Evolutionary conservation across 495 filamentous ascomycete genomes (phyloP).

Genomic region (Neurospora sp.): DNA sequence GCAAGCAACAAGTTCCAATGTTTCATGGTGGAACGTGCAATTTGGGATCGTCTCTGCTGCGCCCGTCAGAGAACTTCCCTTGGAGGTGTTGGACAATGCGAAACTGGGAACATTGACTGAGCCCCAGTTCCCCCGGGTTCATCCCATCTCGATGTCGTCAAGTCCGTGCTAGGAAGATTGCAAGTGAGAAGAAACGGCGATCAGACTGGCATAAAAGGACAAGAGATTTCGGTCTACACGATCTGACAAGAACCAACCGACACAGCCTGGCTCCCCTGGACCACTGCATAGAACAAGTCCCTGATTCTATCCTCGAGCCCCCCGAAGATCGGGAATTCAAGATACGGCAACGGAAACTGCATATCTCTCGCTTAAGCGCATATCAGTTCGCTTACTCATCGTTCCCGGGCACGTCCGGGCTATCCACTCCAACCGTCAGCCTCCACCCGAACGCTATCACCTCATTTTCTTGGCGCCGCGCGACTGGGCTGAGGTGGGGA

Average conservation of each 20-base stretch:
- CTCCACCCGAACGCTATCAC: background rate
- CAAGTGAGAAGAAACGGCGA: background rate
- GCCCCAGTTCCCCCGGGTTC: background rate
- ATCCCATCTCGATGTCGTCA: background rate
- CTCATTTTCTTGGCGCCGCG: background rate
- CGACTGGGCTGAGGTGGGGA: background rate
- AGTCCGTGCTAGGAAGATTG: background rate
- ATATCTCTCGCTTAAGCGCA: conserved; percentile 1
- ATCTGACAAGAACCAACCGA: background rate
- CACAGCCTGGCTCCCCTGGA: background rate
- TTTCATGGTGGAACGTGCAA: background rate
- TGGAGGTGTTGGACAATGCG: background rate
- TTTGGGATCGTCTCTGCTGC: background rate
- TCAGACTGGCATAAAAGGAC: background rate
- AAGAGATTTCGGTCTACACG: background rate
- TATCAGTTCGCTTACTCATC: background rate
- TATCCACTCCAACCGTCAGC: background rate
- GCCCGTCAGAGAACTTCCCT: background rate
- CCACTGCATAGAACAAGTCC: background rate
- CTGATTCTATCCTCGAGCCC: background rate
- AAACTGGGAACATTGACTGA: background rate
- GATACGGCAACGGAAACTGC: background rate
- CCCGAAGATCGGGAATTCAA: background rate
- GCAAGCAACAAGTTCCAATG: background rate
- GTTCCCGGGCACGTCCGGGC: background rate